phyloP scores from a whole-genome alignment of 208 protist genomes.

The Porcisia hertigi region DNA sequence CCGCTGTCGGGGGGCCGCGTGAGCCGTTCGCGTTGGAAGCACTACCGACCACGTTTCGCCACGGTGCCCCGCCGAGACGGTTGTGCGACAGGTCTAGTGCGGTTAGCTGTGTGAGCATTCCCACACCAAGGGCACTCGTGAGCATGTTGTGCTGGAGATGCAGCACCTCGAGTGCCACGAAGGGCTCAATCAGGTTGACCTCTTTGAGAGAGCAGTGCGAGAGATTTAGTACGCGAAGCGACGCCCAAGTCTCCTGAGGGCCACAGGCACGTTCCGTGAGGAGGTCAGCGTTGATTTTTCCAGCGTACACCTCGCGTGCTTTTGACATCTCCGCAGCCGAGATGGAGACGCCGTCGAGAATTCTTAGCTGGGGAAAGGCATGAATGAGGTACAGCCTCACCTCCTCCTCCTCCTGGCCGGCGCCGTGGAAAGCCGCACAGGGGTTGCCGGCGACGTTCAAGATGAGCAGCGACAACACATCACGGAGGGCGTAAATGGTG shows the following conservation, averaged over 20 bases:
- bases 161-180: slow-evolving; percentile 63
- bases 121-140: slow-evolving; percentile 50
- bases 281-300: slow-evolving; percentile 78
- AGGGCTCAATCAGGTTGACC: slow-evolving; percentile 62
- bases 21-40: slow-evolving; percentile 1
- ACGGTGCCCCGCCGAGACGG: slow-evolving; percentile 36
- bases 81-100: slow-evolving; percentile 89
- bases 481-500: slow-evolving; percentile 76
- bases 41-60: slow-evolving; percentile 12
- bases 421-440: slow-evolving; percentile 11
- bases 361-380: slow-evolving; percentile 91
- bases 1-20: not conserved
- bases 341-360: slow-evolving; percentile 83
- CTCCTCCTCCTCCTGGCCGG: slow-evolving; percentile 25
- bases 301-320: slow-evolving; percentile 72
- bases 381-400: slow-evolving; percentile 91
- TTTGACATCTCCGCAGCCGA: slow-evolving; percentile 48
- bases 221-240: slow-evolving; percentile 66
- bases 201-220: slow-evolving; percentile 79
- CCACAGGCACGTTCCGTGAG: slow-evolving; percentile 60
- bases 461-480: slow-evolving; percentile 84
- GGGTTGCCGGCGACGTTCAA: slow-evolving; percentile 92
- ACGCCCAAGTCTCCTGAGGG: slow-evolving; percentile 40
- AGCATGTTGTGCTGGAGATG: slow-evolving; percentile 87
- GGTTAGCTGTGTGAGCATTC: slow-evolving; percentile 45